Percentiles rank a stretch among this genome's conserved stretches.
These are phyloP conservation scores for Actinomucor elegans DNA, from an alignment of 371 early-diverging fungal species.

Conservation along the genomic window DNA sequence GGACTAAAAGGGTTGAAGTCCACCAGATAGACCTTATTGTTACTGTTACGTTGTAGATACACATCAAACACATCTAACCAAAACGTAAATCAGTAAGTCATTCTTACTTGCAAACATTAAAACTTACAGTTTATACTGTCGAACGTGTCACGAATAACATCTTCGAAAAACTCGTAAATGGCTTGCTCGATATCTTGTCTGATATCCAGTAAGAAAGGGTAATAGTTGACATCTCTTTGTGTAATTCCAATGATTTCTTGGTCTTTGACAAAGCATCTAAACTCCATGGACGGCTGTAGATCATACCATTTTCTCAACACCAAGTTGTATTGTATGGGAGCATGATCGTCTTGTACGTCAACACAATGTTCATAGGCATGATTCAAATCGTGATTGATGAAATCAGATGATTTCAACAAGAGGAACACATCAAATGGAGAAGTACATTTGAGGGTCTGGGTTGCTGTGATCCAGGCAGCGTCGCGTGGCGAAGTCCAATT, in stretches of 20 bases:
- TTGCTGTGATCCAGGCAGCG: conserved; percentile 87
- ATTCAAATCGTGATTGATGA: conserved; percentile 82
- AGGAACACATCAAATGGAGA: conserved; percentile 78
- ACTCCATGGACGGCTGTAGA: conserved; percentile 87
- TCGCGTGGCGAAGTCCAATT: conserved; percentile 95
- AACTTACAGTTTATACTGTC: conserved; percentile 49
- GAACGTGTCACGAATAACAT: conserved; percentile 60
- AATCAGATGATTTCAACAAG: conserved; percentile 89
- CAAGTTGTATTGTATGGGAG: conserved; percentile 41
- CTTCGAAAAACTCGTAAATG: conserved; percentile 68
- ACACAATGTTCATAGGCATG: conserved; percentile 70
- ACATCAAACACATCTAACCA: conserved; percentile 83
- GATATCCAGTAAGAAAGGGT: conserved; percentile 68
- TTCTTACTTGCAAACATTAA: not conserved
- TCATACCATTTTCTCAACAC: conserved; percentile 87
- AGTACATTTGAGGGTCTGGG: conserved; percentile 77
- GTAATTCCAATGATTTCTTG: conserved; percentile 69
- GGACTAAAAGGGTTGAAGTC: conserved; percentile 88
- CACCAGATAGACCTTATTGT: conserved; percentile 67
- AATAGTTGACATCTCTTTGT: conserved; percentile 76
- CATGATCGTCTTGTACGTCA: conserved; percentile 17
- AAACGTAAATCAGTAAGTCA: not conserved
- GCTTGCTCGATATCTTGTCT: conserved; percentile 53
- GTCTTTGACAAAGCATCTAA: conserved; percentile 85
- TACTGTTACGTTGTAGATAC: conserved; percentile 66